Percentiles rank a stretch among this genome's conserved stretches.
These are phyloP conservation scores for Hyparrhenia diplandra DNA, from an alignment of 176 grass and related monocot species.

Conservation along the genomic window DNA sequence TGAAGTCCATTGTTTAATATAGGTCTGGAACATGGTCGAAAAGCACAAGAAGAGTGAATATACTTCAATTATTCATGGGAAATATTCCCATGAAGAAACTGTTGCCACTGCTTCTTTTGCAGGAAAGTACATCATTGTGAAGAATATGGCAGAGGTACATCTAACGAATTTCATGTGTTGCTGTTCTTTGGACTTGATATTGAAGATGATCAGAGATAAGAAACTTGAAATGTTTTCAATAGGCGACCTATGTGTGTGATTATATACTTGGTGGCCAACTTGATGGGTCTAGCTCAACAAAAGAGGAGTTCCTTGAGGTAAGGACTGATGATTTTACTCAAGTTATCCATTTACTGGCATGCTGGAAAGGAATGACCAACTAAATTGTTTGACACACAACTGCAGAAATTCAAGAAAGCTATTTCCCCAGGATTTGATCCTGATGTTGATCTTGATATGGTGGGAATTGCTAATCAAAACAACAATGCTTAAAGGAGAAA, in stretches of 20 bases:
- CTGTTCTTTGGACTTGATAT: constrained; percentile 1
- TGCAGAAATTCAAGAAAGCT: constrained; percentile 94
- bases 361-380: constrained; percentile 12
- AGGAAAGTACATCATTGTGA: constrained; percentile 80
- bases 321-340: neutral
- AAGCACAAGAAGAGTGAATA: constrained; percentile 99
- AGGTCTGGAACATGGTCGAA: constrained; percentile 99
- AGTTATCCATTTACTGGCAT: constrained; percentile 6
- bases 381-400: neutral
- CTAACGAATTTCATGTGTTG: neutral
- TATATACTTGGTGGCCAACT: constrained; percentile 93
- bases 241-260: constrained; percentile 88
- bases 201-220: neutral
- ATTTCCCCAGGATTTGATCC: constrained; percentile 92
- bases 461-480: constrained; percentile 99
- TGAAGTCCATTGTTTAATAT: neutral
- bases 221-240: constrained; percentile 10
- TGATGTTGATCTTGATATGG: constrained; percentile 78
- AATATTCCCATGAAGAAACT: constrained; percentile 95
- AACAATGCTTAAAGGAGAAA: constrained; percentile 99
- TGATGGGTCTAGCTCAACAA: constrained; percentile 94
- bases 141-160: constrained; percentile 84
- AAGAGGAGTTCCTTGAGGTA: constrained; percentile 81
- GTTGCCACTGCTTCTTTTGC: constrained; percentile 98
- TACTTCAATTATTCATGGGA: constrained; percentile 94